Evolutionary conservation across 371 early-diverging fungal genomes (phyloP), one percentile per base, ranked within the genome.

Genomic region (Gilbertella persicaria): DNA sequence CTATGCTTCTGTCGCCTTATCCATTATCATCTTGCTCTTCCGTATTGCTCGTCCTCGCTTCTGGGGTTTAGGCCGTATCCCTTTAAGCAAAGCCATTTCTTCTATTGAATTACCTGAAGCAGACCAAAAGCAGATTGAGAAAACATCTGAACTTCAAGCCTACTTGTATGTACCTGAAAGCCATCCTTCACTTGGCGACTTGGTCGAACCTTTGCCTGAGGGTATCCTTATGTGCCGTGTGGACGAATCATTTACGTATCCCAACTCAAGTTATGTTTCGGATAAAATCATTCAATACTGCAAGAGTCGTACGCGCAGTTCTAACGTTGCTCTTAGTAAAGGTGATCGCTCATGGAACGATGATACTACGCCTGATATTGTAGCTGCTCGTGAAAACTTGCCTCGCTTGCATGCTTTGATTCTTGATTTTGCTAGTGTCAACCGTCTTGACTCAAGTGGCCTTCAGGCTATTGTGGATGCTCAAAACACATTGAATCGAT

Each of bases 41-140:
- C 82, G 88, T 29, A 63, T 89, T 38, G 93, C 93, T 1, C 82
- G 89, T 7, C 90, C 93, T 17, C 71, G 75, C 14, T 69, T 75
- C 57, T 67, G 67, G 49, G 63, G 57, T 5, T 50, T 85, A 1
- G 73, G 73, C 16, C 73, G 73, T 40, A 62, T 81, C 23, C 62
- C 67, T 12, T 41, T 81, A 2, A 45, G 40, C 9, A 24, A 45
- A 16, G 26, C 28, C 8, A n/a, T 58, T 14, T 26, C 38, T 9
- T 42, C 29, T 2, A 35, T 30, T 6, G n/a, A n/a, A n/a, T n/a
- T n/a, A n/a, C n/a, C n/a, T n/a, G n/a, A n/a, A n/a, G n/a, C n/a
- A n/a, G n/a, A n/a, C n/a, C n/a, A n/a, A n/a, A n/a, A n/a, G n/a
- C n/a, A n/a, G n/a, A n/a, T n/a, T n/a, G n/a, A n/a, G n/a, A n/a